Evolutionary conservation across 148 eudicot species (phyloP).

Genomic region (Vaccinium corymbosum): DNA sequence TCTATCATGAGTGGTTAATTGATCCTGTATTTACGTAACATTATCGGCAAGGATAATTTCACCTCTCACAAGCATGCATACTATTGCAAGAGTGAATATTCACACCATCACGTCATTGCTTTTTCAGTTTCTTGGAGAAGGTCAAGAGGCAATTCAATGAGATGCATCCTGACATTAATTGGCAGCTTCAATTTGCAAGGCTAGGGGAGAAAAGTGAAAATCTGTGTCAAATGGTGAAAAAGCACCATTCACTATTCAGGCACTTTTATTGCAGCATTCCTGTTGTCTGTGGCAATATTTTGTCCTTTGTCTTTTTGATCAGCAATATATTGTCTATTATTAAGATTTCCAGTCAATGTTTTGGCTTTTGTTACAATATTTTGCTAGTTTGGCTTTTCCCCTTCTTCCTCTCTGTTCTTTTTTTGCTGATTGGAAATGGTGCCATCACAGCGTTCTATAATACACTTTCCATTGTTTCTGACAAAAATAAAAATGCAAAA

Average conservation of each 20-base stretch:
- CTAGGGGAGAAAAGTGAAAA: background rate
- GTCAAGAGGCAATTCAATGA: background rate
- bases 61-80: background rate
- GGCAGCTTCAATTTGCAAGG: background rate
- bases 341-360: background rate
- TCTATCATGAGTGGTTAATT: background rate
- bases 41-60: background rate
- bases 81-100: background rate
- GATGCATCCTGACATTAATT: background rate
- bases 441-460: background rate
- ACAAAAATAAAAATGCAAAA: background rate
- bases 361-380: background rate
- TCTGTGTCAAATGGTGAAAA: background rate
- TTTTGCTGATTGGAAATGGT: background rate
- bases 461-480: background rate
- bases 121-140: background rate
- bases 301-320: background rate
- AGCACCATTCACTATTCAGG: background rate
- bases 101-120: background rate
- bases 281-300: background rate
- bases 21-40: background rate
- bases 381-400: background rate
- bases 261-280: background rate
- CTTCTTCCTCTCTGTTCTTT: background rate
- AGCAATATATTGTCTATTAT: no score